phyloP scores from a whole-genome alignment of 2,329 filamentous ascomycete genomes.

The Pezicula rhizophila region DNA sequence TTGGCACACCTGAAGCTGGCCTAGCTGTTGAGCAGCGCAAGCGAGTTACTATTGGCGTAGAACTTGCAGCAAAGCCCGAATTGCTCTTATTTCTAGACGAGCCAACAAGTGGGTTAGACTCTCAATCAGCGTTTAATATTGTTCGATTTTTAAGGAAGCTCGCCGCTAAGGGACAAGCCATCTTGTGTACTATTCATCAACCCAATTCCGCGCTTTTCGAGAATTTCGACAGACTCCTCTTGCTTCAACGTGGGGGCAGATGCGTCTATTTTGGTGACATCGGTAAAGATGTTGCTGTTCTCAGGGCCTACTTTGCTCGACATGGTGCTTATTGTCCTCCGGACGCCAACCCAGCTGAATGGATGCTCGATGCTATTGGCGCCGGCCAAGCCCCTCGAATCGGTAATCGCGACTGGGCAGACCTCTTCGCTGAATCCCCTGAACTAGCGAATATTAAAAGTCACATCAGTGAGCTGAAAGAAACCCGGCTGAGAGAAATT shows the following conservation, averaged over 20 bases:
- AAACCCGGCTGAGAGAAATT: constrained; percentile 41
- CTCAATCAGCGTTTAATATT: constrained; percentile 53
- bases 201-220: constrained; percentile 65
- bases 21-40: constrained; percentile 64
- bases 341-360: constrained; percentile 52
- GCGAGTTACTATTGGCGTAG: constrained; percentile 57
- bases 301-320: constrained; percentile 41
- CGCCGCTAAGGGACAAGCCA: constrained; percentile 57
- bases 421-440: constrained; percentile 53
- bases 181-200: constrained; percentile 67
- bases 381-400: constrained; percentile 56
- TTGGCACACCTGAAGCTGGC: constrained; percentile 53
- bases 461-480: constrained; percentile 50
- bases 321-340: constrained; percentile 46
- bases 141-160: constrained; percentile 54
- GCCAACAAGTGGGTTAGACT: constrained; percentile 54
- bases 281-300: constrained; percentile 52
- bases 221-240: constrained; percentile 59
- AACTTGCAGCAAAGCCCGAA: constrained; percentile 53
- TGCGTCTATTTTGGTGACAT: constrained; percentile 65
- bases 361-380: constrained; percentile 61
- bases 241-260: constrained; percentile 56
- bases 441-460: constrained; percentile 50
- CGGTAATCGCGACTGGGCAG: constrained; percentile 57
- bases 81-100: constrained; percentile 55